Evolutionary conservation across 768 basidiomycete genomes (phyloP).

Genomic region (Mycena kentingensis): DNA sequence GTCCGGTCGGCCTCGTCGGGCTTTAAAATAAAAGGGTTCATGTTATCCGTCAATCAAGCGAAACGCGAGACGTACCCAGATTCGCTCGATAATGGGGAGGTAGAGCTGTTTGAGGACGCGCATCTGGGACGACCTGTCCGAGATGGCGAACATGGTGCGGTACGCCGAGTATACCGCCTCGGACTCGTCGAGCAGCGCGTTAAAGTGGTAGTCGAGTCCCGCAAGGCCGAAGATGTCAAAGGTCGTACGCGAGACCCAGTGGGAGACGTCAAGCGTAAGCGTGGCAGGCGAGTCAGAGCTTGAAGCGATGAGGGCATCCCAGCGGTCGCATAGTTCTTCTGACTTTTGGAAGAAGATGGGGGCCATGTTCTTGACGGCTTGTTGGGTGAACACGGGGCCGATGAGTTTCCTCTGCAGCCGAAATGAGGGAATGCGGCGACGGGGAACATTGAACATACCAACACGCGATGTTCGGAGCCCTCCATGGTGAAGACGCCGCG

Average conservation of each 20-base stretch:
- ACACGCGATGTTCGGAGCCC: constrained; percentile 48
- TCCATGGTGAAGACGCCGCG: constrained; percentile 56
- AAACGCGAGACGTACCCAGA: constrained; percentile 41
- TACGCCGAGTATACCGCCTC: constrained; percentile 30
- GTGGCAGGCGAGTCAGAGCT: constrained; percentile 15
- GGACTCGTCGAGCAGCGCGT: constrained; percentile 49
- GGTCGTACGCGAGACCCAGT: constrained; percentile 62
- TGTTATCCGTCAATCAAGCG: not conserved
- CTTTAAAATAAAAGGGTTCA: constrained; percentile 29
- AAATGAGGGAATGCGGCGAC: not conserved
- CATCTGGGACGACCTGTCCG: constrained; percentile 45
- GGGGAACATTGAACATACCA: constrained; percentile 29
- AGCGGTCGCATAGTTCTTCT: constrained; percentile 48
- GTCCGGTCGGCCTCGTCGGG: constrained; percentile 42
- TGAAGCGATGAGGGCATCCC: constrained; percentile 41
- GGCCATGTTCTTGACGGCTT: constrained; percentile 45
- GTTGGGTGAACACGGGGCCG: constrained; percentile 51
- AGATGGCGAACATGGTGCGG: constrained; percentile 50
- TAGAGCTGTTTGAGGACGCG: constrained; percentile 46
- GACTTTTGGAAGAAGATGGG: constrained; percentile 56
- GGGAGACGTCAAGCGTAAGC: constrained; percentile 48
- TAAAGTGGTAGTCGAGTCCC: constrained; percentile 55
- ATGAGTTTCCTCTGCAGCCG: constrained; percentile 43
- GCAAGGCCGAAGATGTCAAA: constrained; percentile 68
- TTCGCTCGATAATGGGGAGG: constrained; percentile 45